Evolutionary conservation across 768 basidiomycete species (phyloP).

Genomic region (Lanmaoa rubissima): DNA sequence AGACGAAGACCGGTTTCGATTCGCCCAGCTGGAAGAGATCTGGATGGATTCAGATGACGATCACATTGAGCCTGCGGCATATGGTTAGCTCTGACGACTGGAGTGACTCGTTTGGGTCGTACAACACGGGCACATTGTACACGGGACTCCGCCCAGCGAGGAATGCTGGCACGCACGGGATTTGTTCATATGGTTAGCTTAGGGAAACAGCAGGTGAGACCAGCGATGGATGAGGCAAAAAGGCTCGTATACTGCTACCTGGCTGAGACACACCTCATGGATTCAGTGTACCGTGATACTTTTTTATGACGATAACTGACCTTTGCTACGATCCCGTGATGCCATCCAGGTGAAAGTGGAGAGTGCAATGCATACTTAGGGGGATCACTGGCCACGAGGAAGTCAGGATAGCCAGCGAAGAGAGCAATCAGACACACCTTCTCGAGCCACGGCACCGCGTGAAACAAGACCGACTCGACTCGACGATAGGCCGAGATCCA

Average conservation of each 20-base stretch:
- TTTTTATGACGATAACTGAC: not conserved
- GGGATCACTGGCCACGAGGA: conserved; percentile 4
- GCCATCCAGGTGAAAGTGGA: not conserved
- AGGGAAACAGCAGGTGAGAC: not conserved
- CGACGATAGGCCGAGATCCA: conserved; percentile 1
- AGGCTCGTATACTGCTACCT: not conserved
- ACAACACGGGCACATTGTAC: not conserved
- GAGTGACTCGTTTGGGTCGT: not conserved
- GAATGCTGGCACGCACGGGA: not conserved
- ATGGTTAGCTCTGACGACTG: not conserved
- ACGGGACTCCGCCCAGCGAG: not conserved
- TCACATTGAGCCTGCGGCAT: not conserved
- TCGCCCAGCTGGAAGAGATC: conserved; percentile 10
- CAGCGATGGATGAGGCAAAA: not conserved
- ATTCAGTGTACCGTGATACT: not conserved
- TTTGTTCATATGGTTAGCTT: not conserved
- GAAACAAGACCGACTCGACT: not conserved
- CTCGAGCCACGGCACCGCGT: not conserved
- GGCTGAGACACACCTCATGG: not conserved
- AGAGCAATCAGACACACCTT: not conserved
- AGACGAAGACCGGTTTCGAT: conserved; percentile 11
- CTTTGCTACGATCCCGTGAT: not conserved
- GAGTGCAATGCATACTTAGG: not conserved
- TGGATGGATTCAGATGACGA: not conserved
- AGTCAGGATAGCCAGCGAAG: not conserved